Base-by-base conservation (phyloP, 2,329 filamentous ascomycete species). In the Aureobasidium subglaciale region DNA sequence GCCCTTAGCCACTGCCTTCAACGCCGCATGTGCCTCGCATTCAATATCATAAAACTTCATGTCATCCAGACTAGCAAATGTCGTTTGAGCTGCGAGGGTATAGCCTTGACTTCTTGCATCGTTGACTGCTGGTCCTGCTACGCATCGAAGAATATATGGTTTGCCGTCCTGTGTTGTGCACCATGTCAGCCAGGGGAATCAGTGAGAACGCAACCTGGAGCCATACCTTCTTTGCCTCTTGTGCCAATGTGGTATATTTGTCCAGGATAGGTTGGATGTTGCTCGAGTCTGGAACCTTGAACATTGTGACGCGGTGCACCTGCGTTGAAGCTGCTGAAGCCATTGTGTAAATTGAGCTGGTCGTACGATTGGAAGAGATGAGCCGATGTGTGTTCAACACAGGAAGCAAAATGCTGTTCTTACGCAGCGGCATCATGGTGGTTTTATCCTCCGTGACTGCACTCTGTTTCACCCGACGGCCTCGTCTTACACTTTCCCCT, bases 11-110 rank as follows among this genome's bases (percentile, higher is more conserved):
- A 63, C 58, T 2, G 59, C 64, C 64, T 78, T 79, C 59, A 84
- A 67, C 24, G 69, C 73, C 56, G 70, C 70, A 61, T 85, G 82
- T 29, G 80, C 80, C 61, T 73, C 73, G 60, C 80, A 82, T 46
- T 77, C 74, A 9, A 74, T 73, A 66, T 88, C 85, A 67, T 87
- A 89, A 71, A 80, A 89, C 62, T 80, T 75, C 80, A 88, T 83
- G 67, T 88, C 86, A 11, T 84, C 84, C 55, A 82, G 63, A 58
- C 71, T 83, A 42, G 78, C 77, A 65, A 89, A 89, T 43, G 80
- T 78, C 37, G 79, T 83, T 67, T 83, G 79, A 46, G 79, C 80
- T 15, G 81, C 76, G 53, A 88, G 64, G 7, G 83, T 88, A 73
- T 78, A 88, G 40, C 85, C 86, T 67, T 85, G 79, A 61, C 75